Evolutionary conservation across 441 rosid genomes (phyloP).

Genomic region (Aleurites moluccanus): DNA sequence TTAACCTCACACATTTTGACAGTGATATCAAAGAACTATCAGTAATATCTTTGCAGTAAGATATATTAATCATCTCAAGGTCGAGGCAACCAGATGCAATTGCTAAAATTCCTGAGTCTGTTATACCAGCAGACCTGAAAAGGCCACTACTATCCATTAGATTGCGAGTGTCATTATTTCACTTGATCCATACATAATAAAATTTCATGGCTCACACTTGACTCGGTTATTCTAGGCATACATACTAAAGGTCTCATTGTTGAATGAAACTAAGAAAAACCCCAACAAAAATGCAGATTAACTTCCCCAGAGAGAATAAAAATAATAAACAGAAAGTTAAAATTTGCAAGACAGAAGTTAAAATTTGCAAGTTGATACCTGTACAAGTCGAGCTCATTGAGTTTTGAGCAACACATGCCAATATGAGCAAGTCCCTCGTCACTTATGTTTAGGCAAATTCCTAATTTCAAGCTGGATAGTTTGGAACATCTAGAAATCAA

Average conservation of each 20-base stretch:
- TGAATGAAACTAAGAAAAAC: neutral
- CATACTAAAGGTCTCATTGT: neutral
- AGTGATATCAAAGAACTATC: slow-evolving; percentile 59
- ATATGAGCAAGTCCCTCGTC: slow-evolving; percentile 65
- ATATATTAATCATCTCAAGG: slow-evolving; percentile 65
- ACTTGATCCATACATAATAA: slow-evolving; percentile 1
- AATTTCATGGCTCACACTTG: neutral
- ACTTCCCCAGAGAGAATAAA: neutral
- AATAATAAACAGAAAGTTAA: neutral
- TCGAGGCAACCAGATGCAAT: slow-evolving; percentile 62
- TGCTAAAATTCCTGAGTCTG: slow-evolving; percentile 61
- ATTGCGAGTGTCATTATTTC: slow-evolving; percentile 8
- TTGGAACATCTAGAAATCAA: slow-evolving; percentile 66
- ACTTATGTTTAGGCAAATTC: slow-evolving; percentile 78
- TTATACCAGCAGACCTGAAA: slow-evolving; percentile 68
- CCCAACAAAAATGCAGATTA: neutral
- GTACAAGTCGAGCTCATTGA: slow-evolving; percentile 82
- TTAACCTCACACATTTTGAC: slow-evolving; percentile 60
- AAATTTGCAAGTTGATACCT: slow-evolving; percentile 44
- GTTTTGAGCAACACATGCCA: slow-evolving; percentile 64
- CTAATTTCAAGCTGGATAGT: slow-evolving; percentile 69
- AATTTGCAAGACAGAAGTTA: too few species aligned
- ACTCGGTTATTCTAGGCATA: neutral
- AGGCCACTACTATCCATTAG: slow-evolving; percentile 15
- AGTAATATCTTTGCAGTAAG: slow-evolving; percentile 71